Evolutionary conservation across 441 rosid genomes (phyloP).

Genomic region (Erodium trifolium): DNA sequence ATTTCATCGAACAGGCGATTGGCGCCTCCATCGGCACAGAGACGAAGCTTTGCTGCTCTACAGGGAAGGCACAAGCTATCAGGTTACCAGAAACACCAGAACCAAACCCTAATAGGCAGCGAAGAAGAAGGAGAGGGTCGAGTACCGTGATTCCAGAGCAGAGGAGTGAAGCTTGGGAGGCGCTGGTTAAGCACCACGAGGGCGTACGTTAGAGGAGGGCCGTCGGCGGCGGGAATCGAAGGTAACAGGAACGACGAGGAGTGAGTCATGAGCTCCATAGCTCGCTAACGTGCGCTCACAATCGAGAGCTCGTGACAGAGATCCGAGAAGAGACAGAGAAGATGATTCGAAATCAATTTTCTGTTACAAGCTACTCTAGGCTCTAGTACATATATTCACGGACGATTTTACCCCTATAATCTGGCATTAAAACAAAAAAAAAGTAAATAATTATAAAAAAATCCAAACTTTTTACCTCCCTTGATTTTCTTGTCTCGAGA

Average conservation of each 20-base stretch:
- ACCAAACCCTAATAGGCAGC: neutral
- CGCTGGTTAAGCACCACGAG: too few relatives aligned
- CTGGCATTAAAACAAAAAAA: too few relatives aligned
- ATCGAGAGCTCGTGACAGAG: neutral
- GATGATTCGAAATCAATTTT: neutral
- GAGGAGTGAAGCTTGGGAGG: constrained; percentile 69
- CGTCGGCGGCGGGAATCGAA: constrained; percentile 20
- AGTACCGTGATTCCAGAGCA: constrained; percentile 79
- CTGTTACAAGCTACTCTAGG: neutral
- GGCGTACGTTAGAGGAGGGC: constrained; percentile 26
- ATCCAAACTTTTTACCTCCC: too few relatives aligned
- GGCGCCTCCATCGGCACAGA: constrained; percentile 98
- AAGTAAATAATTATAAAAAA: too few relatives aligned
- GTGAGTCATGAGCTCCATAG: constrained; percentile 60
- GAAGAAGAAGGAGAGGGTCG: neutral
- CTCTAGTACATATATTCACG: too few relatives aligned
- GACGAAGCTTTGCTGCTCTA: constrained; percentile 66
- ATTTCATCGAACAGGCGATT: constrained; percentile 83
- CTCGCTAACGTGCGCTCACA: constrained; percentile 13
- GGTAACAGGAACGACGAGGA: constrained; percentile 73
- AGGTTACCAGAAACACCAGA: neutral
- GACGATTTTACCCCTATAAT: too few relatives aligned
- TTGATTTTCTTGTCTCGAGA: too few relatives aligned
- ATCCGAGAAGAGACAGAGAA: constrained; percentile 1
- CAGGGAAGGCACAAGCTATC: constrained; percentile 18